phyloP scores from a whole-genome alignment of 371 early-diverging fungal species.

The Apophysomyces variabilis region DNA sequence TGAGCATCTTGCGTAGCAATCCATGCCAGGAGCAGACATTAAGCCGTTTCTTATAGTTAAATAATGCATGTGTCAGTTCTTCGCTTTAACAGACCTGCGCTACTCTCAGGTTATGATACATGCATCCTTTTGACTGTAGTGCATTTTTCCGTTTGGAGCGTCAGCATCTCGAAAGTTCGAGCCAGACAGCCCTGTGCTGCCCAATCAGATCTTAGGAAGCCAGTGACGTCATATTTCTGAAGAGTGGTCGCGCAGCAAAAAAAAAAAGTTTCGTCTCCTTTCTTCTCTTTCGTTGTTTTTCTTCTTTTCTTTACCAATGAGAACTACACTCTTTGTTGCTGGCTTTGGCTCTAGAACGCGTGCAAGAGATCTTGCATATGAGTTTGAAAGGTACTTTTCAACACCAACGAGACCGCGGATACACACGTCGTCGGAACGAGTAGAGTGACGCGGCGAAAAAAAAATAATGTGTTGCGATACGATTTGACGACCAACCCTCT shows the following conservation, averaged over 20 bases:
- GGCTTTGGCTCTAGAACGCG: constrained; percentile 74
- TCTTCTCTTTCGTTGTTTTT: not conserved
- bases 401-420: constrained; percentile 12
- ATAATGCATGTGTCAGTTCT: no score
- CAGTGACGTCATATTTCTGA: not conserved
- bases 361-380: constrained; percentile 82
- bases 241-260: not conserved
- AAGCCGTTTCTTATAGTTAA: no score
- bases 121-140: no score
- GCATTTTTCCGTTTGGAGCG: no score
- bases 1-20: no score
- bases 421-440: constrained; percentile 13
- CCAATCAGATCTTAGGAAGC: no score
- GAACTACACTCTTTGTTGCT: constrained; percentile 71
- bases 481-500: constrained; percentile 12
- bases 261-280: not conserved
- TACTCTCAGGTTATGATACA: no score
- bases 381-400: constrained; percentile 75
- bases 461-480: constrained; percentile 7
- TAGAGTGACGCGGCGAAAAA: constrained; percentile 8
- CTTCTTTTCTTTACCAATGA: constrained; percentile 24
- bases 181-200: no score
- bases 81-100: no score
- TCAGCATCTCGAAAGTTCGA: no score
- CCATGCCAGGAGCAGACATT: no score